Evolutionary conservation across 441 rosid species (phyloP), one percentile per base, ranked within the genome.

Genomic region (Raphanus hybrid): DNA sequence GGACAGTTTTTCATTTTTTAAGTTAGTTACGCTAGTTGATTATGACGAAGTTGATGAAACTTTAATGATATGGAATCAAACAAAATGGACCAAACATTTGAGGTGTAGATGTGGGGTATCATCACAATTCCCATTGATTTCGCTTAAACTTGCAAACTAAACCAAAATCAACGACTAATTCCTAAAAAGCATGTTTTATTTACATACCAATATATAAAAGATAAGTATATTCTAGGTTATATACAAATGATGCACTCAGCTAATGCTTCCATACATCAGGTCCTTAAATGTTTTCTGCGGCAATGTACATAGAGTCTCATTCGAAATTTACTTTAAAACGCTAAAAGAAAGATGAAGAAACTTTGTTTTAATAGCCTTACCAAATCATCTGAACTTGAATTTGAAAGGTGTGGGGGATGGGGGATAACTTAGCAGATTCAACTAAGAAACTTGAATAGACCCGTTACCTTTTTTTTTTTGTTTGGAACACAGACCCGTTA

Each of bases 141-240:
- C 72, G 58, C 75, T 74, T 69, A 69, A 65, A 75, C 79, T 70
- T 79, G 5, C 64, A 75, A 75, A 70, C 48, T 75, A 75, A 59
- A 70, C 79, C 75, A 79, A 43, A 57, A 64, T 64, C 72, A 75
- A 64, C 67, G 64, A 58, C 64, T 64, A 10, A 41, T 29, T 55
- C 60, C 61, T 72, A 78, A 55, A 67, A 12, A 78, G 54, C 75
- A 62, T 5, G 5, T 23, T 60, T 26, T 55, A 15, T 54, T 54
- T 7, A 54, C 59, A 16, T 0, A 54, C 26, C 26, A 16, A 54
- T 54, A 14, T 14, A 58, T 26, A 58, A 65, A 61, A 6, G 18
- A 20, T 32, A 77, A 9, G 14, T 61, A 70, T 16, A 62, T 11
- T 34, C 5, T 60, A 45, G 59, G 9, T 15, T 32, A 45, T 23